These are phyloP conservation scores for Beauveria australis DNA, from an alignment of 2,329 filamentous ascomycete genomes.

Conservation along the genomic window DNA sequence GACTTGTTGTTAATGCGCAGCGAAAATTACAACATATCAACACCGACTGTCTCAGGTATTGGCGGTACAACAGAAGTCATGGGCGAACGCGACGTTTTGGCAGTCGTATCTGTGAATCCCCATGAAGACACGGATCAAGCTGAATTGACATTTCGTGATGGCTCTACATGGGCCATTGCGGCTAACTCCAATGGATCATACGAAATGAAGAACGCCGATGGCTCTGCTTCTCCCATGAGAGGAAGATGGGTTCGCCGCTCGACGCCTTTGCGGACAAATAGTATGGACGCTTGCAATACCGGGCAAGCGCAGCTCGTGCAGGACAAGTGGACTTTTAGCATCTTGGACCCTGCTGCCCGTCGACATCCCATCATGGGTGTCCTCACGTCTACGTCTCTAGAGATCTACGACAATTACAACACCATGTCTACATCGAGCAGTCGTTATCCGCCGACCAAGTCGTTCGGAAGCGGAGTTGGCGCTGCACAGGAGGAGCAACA, in stretches of 20 bases:
- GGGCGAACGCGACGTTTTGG: constrained; percentile 49
- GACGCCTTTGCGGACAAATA: constrained; percentile 17
- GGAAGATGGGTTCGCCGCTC: constrained; percentile 60
- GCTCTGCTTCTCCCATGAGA: constrained; percentile 48
- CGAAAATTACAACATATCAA: constrained; percentile 49
- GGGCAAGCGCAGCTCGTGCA: constrained; percentile 29
- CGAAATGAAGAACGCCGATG: constrained; percentile 55
- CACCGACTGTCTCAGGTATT: constrained; percentile 17
- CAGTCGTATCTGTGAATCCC: constrained; percentile 56
- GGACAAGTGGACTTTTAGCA: constrained; percentile 64
- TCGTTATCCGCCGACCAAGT: constrained; percentile 38
- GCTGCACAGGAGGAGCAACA: constrained; percentile 8
- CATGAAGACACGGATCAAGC: constrained; percentile 41
- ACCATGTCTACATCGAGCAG: constrained; percentile 42
- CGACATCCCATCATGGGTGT: constrained; percentile 69
- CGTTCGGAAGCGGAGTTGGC: constrained; percentile 20
- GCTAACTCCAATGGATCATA: constrained; percentile 49
- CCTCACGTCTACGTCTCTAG: constrained; percentile 54
- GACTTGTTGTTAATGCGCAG: constrained; percentile 65
- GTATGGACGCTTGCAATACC: constrained; percentile 12
- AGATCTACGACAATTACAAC: constrained; percentile 61
- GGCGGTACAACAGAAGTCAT: constrained; percentile 39
- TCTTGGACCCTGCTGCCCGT: constrained; percentile 59
- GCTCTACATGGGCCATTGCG: constrained; percentile 48
- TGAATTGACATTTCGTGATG: constrained; percentile 60